phyloP scores from a whole-genome alignment of 306 rosid genomes.

The Gillenia trifoliata region DNA sequence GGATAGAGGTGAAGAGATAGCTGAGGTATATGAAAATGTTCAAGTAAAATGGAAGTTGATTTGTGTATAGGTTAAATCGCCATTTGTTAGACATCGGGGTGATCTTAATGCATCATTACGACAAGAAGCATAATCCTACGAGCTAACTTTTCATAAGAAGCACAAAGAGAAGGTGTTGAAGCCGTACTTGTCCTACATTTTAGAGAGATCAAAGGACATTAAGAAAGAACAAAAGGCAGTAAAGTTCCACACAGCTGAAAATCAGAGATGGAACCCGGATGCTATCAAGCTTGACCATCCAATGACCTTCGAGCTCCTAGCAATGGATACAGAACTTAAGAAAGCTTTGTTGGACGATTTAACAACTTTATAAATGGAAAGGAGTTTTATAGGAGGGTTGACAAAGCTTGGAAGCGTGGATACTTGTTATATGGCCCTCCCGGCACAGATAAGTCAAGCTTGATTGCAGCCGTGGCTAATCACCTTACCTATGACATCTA shows the following conservation, averaged over 20 bases:
- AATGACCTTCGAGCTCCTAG: slow-evolving; percentile 30
- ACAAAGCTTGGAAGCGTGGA: slow-evolving; percentile 58
- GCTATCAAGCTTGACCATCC: neutral
- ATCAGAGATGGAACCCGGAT: neutral
- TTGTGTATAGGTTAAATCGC: neutral
- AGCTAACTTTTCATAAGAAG: slow-evolving; percentile 28
- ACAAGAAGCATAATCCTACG: neutral
- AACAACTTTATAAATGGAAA: slow-evolving; percentile 30
- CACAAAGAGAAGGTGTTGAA: slow-evolving; percentile 28
- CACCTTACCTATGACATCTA: slow-evolving; percentile 47
- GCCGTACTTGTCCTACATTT: slow-evolving; percentile 30
- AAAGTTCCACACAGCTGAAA: slow-evolving; percentile 17
- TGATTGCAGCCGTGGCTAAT: slow-evolving; percentile 52
- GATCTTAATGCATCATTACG: neutral
- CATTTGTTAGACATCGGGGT: neutral
- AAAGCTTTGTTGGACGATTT: slow-evolving; percentile 35
- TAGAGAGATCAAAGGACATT: slow-evolving; percentile 33
- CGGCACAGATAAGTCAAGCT: slow-evolving; percentile 53
- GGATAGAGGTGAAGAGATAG: neutral
- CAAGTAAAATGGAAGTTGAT: neutral
- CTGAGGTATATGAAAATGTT: neutral
- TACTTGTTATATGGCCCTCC: slow-evolving; percentile 55
- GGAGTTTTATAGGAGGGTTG: slow-evolving; percentile 36
- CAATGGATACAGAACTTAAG: slow-evolving; percentile 36
- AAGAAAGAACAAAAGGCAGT: slow-evolving; percentile 17